Conservation (phyloP, 73 alveolate genomes). For the Stentor coeruleus region DNA sequence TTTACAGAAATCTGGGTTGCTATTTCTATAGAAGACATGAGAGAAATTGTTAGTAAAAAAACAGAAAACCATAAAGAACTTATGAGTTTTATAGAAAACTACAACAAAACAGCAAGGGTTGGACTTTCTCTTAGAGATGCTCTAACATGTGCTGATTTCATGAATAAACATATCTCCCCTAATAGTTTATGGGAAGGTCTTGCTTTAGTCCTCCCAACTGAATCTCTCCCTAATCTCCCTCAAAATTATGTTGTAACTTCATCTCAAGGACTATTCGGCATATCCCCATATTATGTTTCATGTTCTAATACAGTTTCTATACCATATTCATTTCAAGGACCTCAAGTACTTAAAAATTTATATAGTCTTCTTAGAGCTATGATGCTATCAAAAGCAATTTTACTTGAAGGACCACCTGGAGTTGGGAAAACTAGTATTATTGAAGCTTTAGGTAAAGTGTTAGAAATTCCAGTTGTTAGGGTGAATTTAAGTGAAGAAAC, state of each 20-base stretch:
- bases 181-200: background rate
- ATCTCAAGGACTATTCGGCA: background rate
- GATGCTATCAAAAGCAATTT: conserved; percentile 70
- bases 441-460: conserved; percentile 76
- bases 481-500: conserved; percentile 94
- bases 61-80: background rate
- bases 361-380: conserved; percentile 73
- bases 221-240: too few relatives aligned
- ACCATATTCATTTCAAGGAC: conserved; percentile 73
- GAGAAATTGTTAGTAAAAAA: background rate
- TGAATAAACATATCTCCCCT: background rate
- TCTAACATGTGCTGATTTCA: conserved; percentile 16
- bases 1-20: conserved; percentile 98
- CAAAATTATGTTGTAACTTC: background rate
- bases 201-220: background rate
- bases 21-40: background rate
- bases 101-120: conserved; percentile 37
- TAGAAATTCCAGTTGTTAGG: conserved; percentile 71
- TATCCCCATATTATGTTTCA: background rate
- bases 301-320: background rate
- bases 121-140: conserved; percentile 41
- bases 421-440: conserved; percentile 94
- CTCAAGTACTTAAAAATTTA: conserved; percentile 56
- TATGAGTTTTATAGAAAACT: conserved; percentile 23
- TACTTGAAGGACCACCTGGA: conserved; percentile 97